Evolutionary conservation across 148 eudicot genomes (phyloP).

Genomic region (Chenopodium berlandieri): DNA sequence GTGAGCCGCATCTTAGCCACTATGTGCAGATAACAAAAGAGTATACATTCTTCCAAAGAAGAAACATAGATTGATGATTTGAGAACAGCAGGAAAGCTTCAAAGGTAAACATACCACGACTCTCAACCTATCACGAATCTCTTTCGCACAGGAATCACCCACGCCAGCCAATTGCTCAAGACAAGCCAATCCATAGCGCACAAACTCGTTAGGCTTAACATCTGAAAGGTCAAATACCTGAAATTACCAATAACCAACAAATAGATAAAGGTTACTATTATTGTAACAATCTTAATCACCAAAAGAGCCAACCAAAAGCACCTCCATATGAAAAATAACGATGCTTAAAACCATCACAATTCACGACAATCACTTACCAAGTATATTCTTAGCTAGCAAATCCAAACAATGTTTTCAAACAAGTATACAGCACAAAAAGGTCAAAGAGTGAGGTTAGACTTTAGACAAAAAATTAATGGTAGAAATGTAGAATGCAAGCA

Average conservation of each 20-base stretch:
- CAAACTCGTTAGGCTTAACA: constrained; percentile 81
- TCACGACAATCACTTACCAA: neutral
- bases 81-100: neutral
- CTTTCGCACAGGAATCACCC: constrained; percentile 77
- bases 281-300: neutral
- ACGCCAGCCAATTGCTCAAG: constrained; percentile 73
- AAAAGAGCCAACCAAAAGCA: neutral
- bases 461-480: neutral
- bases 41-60: neutral
- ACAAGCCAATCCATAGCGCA: constrained; percentile 79
- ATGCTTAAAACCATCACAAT: neutral
- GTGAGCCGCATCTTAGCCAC: neutral
- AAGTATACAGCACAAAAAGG: neutral
- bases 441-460: neutral
- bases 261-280: neutral
- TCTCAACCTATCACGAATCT: constrained; percentile 71
- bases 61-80: neutral
- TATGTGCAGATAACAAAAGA: neutral
- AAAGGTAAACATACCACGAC: constrained; percentile 64
- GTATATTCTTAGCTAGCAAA: neutral
- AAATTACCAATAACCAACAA: constrained; percentile 13
- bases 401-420: neutral
- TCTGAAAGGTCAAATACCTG: constrained; percentile 79
- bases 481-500: neutral
- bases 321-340: neutral